Percentiles rank a stretch among this genome's conserved stretches.
phyloP scores from a whole-genome alignment of 352 stramenopile genomes.

The Phytophthora meadii region DNA sequence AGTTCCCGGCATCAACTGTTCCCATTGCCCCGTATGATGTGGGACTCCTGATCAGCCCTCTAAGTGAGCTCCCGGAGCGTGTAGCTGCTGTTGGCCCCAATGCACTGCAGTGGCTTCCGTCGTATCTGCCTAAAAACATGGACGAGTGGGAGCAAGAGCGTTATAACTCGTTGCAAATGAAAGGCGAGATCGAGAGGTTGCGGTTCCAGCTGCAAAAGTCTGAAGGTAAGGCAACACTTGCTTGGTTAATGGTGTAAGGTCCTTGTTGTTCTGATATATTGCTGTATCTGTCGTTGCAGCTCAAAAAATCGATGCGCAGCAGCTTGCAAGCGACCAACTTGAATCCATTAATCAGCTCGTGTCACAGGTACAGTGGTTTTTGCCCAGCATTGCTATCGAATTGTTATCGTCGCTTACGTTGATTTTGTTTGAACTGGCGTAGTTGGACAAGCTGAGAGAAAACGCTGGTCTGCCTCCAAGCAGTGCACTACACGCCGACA shows the following conservation, averaged over 20 bases:
- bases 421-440: constrained; percentile 2
- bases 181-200: constrained; percentile 80
- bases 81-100: constrained; percentile 69
- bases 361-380: constrained; percentile 48
- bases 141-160: constrained; percentile 81
- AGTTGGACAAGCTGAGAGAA: constrained; percentile 77
- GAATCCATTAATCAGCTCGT: constrained; percentile 88
- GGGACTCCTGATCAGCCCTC: constrained; percentile 70
- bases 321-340: constrained; percentile 78
- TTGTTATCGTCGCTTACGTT: constrained; percentile 11
- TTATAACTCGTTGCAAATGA: constrained; percentile 76
- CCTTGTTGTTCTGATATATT: constrained; percentile 8
- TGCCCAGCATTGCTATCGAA: background rate
- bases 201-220: constrained; percentile 75
- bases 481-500: constrained; percentile 10
- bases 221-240: constrained; percentile 53
- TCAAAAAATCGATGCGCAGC: constrained; percentile 77
- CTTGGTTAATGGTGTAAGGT: background rate
- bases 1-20: constrained; percentile 72
- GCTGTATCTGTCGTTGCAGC: constrained; percentile 35
- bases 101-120: constrained; percentile 78
- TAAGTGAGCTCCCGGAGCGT: constrained; percentile 71
- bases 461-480: constrained; percentile 25
- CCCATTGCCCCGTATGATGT: constrained; percentile 72
- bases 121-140: constrained; percentile 76